phyloP scores from a whole-genome alignment of 169 alveolate species.

The Plasmodium inui region DNA sequence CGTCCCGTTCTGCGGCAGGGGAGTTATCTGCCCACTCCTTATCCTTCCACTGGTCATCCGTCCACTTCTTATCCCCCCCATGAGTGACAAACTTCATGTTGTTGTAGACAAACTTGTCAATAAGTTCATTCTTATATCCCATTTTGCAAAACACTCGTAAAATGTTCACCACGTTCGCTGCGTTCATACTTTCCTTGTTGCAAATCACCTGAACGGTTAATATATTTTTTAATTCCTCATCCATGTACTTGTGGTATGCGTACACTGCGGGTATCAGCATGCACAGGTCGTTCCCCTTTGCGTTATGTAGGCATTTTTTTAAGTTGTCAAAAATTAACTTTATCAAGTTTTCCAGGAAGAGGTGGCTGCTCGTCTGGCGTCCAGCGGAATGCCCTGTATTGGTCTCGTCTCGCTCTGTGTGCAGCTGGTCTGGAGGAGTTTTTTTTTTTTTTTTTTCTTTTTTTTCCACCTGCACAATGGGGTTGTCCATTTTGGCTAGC shows the following conservation, averaged over 20 bases:
- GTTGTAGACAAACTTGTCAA: conserved; percentile 50
- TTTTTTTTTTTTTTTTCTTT: neutral
- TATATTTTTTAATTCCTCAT: conserved; percentile 72
- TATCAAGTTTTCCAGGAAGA: conserved; percentile 46
- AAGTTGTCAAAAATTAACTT: conserved; percentile 35
- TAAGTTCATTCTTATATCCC: conserved; percentile 34
- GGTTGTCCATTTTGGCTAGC: conserved; percentile 1
- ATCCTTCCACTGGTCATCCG: no score
- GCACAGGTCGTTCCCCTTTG: conserved; percentile 37
- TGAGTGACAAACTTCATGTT: neutral
- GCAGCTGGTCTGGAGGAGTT: neutral
- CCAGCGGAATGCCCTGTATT: neutral
- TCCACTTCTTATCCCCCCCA: neutral
- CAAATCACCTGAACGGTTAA: conserved; percentile 66
- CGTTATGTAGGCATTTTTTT: conserved; percentile 55
- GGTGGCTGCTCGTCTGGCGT: neutral
- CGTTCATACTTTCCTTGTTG: conserved; percentile 63
- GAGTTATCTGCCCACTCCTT: no score
- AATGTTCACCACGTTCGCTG: conserved; percentile 44
- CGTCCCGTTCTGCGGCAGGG: neutral
- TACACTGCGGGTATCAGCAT: conserved; percentile 64
- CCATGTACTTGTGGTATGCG: conserved; percentile 64
- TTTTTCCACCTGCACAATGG: neutral
- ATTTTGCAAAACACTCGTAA: conserved; percentile 67
- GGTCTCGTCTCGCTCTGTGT: neutral